These are phyloP conservation scores for Lasiodiplodia gonubiensis DNA, from an alignment of 2,329 filamentous ascomycete species.

Conservation along the genomic window DNA sequence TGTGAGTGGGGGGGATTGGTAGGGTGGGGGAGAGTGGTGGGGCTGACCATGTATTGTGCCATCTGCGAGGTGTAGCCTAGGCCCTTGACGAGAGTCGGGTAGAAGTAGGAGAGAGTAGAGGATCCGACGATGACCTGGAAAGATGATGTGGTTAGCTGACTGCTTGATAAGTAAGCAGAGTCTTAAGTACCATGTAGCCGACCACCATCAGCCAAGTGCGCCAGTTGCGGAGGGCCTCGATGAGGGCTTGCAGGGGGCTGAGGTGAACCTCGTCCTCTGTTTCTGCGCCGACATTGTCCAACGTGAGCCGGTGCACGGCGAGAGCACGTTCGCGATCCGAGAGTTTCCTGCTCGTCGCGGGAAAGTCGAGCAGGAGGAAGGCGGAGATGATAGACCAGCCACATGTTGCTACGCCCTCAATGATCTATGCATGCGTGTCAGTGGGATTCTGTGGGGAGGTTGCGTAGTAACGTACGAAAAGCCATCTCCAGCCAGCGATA, in stretches of 20 bases:
- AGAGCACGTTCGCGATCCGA: constrained; percentile 50
- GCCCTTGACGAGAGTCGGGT: constrained; percentile 59
- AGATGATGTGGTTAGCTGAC: neutral
- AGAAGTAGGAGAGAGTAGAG: constrained; percentile 61
- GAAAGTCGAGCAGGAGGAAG: constrained; percentile 59
- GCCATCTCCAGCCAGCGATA: constrained; percentile 59
- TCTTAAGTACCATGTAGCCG: constrained; percentile 53
- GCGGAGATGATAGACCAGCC: constrained; percentile 50
- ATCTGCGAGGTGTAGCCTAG: constrained; percentile 54
- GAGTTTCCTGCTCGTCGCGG: constrained; percentile 52
- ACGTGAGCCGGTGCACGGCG: constrained; percentile 53
- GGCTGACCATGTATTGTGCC: constrained; percentile 56
- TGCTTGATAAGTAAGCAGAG: neutral
- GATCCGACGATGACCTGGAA: constrained; percentile 52
- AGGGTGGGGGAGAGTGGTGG: neutral
- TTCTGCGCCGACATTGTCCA: constrained; percentile 49
- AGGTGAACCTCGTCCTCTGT: constrained; percentile 40
- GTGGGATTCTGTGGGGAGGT: neutral
- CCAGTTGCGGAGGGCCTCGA: constrained; percentile 51
- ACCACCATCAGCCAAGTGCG: constrained; percentile 56
- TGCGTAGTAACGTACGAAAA: constrained; percentile 47
- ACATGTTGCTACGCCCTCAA: constrained; percentile 52
- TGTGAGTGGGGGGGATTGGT: neutral
- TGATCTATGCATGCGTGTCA: constrained; percentile 30
- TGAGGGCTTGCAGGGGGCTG: constrained; percentile 47